Conservation (phyloP, 176 grass and related monocot species). For the Puya raimondii region DNA sequence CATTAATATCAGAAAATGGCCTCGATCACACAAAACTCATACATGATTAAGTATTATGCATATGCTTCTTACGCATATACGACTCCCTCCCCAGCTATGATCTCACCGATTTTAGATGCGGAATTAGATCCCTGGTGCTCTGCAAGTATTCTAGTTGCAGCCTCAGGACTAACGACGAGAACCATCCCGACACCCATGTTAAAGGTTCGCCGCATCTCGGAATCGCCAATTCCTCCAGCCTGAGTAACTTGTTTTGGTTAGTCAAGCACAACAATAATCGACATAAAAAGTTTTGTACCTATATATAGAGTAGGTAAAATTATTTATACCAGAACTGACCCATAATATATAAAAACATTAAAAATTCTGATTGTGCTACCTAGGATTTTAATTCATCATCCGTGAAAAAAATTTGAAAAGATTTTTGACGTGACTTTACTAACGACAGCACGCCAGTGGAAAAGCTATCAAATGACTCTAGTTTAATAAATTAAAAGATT, state of each 20-base stretch:
- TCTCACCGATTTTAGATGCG: slow-evolving; percentile 70
- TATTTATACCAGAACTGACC: no score
- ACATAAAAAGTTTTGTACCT: no score
- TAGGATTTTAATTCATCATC: no score
- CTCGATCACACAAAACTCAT: background rate
- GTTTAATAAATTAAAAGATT: no score
- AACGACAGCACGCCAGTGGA: no score
- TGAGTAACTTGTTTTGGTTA: slow-evolving; percentile 3
- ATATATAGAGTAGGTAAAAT: no score
- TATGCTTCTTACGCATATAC: slow-evolving; percentile 26
- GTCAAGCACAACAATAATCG: background rate
- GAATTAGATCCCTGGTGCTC: slow-evolving; percentile 11
- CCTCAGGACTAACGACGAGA: slow-evolving; percentile 49
- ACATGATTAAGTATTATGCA: background rate
- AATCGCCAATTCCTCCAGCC: slow-evolving; percentile 72
- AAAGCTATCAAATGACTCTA: background rate
- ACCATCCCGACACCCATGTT: slow-evolving; percentile 98
- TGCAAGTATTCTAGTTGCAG: slow-evolving; percentile 36
- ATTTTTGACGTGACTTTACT: no score
- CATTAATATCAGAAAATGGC: background rate
- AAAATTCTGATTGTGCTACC: no score
- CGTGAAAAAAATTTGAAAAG: no score
- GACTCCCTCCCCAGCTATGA: slow-evolving; percentile 62
- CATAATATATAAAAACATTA: no score
- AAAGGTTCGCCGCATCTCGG: slow-evolving; percentile 85